phyloP scores from a whole-genome alignment of 192 early-diverging fungal genomes.

The Entomortierella lignicola region DNA sequence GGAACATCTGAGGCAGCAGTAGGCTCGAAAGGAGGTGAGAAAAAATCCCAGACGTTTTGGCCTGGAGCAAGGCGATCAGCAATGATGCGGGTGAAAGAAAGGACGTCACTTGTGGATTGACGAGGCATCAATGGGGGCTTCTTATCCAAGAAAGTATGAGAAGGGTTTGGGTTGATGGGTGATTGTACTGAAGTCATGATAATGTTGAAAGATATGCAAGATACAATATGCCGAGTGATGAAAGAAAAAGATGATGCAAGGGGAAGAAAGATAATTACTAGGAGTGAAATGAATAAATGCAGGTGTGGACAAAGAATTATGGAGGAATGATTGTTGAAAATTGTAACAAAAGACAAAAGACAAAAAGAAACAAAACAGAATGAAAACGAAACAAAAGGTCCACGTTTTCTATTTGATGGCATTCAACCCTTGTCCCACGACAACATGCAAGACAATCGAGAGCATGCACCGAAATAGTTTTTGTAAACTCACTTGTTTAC shows the following conservation, averaged over 20 bases:
- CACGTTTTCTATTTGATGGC: too few relatives aligned
- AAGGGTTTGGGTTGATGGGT: constrained; percentile 10
- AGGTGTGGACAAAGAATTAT: too few relatives aligned
- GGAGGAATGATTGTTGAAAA: too few relatives aligned
- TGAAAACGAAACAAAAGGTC: too few relatives aligned
- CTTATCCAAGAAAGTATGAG: constrained; percentile 48
- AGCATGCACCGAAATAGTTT: too few relatives aligned
- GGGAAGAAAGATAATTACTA: neutral
- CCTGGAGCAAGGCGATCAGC: constrained; percentile 32
- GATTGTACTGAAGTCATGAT: constrained; percentile 11
- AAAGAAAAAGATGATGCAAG: neutral
- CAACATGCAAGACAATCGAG: too few relatives aligned
- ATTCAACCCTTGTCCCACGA: too few relatives aligned
- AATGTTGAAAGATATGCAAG: neutral
- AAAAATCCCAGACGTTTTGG: constrained; percentile 49
- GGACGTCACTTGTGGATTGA: constrained; percentile 48
- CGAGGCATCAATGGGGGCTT: constrained; percentile 38
- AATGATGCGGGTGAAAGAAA: constrained; percentile 53
- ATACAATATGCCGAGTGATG: neutral
- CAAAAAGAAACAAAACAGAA: too few relatives aligned
- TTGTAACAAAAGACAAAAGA: too few relatives aligned
- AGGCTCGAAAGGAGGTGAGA: constrained; percentile 18
- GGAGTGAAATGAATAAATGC: neutral
- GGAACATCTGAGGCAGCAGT: neutral
- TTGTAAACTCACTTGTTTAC: too few relatives aligned